Evolutionary conservation across 495 filamentous ascomycete genomes (phyloP).

Genomic region (Rhizodiscina lignyota): DNA sequence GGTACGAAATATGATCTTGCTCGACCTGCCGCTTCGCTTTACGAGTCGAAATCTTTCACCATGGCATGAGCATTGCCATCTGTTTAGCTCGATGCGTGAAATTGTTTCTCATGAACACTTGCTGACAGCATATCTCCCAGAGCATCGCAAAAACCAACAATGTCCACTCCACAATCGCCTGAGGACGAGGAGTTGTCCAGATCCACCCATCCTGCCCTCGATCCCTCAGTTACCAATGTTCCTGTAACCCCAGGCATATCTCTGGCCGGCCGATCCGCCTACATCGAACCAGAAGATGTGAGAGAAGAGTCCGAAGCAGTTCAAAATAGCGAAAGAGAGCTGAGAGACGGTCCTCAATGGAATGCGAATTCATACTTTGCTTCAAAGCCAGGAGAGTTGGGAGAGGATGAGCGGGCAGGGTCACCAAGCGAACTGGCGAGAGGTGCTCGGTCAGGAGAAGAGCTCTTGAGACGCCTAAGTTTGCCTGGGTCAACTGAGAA

Average conservation of each 20-base stretch:
- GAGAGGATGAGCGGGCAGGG: constrained; percentile 1
- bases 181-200: constrained; percentile 4
- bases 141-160: no score
- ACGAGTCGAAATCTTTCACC: no score
- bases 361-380: constrained; percentile 15
- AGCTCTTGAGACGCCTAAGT: constrained; percentile 49
- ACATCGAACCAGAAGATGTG: constrained; percentile 9
- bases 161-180: no score
- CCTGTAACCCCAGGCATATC: constrained; percentile 20
- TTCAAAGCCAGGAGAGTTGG: constrained; percentile 1
- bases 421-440: constrained; percentile 31
- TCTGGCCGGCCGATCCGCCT: constrained; percentile 11
- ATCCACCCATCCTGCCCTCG: constrained; percentile 11
- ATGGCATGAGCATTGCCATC: no score
- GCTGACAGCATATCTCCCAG: no score
- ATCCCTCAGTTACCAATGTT: constrained; percentile 16
- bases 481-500: constrained; percentile 25
- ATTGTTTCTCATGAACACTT: no score
- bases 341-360: constrained; percentile 18
- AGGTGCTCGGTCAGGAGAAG: constrained; percentile 36
- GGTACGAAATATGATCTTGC: no score
- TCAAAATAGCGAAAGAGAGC: no score
- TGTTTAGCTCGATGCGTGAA: no score
- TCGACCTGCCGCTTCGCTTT: no score
- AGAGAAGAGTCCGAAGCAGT: background rate